Evolutionary conservation across 345 rosid species (phyloP).

Genomic region (Eucalyptus decipiens): DNA sequence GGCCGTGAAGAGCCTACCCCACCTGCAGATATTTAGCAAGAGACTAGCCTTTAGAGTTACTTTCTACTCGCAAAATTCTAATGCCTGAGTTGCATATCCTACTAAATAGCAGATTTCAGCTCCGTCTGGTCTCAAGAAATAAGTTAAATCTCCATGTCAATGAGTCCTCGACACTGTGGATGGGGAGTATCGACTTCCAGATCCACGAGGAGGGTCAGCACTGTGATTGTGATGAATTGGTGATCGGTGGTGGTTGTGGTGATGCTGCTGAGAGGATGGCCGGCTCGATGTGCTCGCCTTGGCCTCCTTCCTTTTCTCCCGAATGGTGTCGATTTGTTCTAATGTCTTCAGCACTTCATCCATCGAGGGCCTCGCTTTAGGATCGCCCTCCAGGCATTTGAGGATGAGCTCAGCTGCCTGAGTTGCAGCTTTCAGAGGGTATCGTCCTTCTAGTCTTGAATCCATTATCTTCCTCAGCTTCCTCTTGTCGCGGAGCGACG

Average conservation of each 20-base stretch:
- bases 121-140: background rate
- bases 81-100: background rate
- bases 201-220: background rate
- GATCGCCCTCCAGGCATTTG: constrained; percentile 54
- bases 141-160: background rate
- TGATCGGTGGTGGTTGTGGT: background rate
- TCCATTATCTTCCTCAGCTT: constrained; percentile 62
- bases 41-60: background rate
- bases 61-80: background rate
- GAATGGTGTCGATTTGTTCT: constrained; percentile 1
- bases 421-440: constrained; percentile 34
- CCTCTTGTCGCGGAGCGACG: constrained; percentile 21
- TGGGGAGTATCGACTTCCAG: background rate
- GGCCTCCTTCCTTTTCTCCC: background rate
- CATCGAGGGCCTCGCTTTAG: constrained; percentile 64
- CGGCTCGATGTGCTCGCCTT: background rate
- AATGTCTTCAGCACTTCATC: constrained; percentile 35
- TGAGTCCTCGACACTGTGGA: background rate
- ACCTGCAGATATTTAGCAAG: background rate
- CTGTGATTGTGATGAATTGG: background rate
- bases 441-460: constrained; percentile 32
- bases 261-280: background rate
- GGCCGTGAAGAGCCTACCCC: background rate
- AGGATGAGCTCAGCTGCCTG: constrained; percentile 36
- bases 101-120: background rate